A percentile compares a stretch with the other conserved stretches of the same genome.
These are phyloP conservation scores for Turritis glabra DNA, from an alignment of 345 rosid genomes.

Conservation along the genomic window DNA sequence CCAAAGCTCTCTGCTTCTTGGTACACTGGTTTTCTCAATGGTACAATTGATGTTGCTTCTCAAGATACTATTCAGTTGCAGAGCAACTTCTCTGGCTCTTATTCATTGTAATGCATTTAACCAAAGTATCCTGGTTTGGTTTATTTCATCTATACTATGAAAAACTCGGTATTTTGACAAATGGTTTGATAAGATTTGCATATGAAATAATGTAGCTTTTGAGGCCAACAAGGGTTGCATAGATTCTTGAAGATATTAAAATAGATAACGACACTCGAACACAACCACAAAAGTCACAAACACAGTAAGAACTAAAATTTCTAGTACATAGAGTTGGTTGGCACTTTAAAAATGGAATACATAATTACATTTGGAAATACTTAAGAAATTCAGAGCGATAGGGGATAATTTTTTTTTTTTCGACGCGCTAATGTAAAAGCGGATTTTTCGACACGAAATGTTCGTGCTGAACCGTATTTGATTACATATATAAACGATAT, in stretches of 20 bases:
- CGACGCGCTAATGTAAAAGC: no score
- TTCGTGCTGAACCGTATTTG: no score
- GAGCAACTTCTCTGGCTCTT: slow-evolving; percentile 6
- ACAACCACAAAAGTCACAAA: not conserved
- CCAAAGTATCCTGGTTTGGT: not conserved
- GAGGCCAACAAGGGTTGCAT: not conserved
- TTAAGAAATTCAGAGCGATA: no score
- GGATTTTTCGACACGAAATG: no score
- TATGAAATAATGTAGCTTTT: not conserved
- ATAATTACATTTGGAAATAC: no score
- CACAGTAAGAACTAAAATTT: not conserved
- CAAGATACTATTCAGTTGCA: not conserved
- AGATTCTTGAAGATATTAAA: not conserved
- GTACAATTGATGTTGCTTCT: slow-evolving; percentile 27
- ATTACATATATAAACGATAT: no score
- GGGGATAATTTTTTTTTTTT: no score
- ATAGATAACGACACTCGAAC: not conserved
- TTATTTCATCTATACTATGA: not conserved
- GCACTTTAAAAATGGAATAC: no score
- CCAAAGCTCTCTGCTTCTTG: slow-evolving; percentile 56
- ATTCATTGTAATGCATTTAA: slow-evolving; percentile 16
- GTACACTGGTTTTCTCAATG: slow-evolving; percentile 53
- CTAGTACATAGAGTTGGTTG: not conserved
- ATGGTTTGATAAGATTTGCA: not conserved
- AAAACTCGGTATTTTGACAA: not conserved